Evolutionary conservation across 2,329 filamentous ascomycete species (phyloP).

Genomic region (Stagonosporopsis cucurbitacearum): DNA sequence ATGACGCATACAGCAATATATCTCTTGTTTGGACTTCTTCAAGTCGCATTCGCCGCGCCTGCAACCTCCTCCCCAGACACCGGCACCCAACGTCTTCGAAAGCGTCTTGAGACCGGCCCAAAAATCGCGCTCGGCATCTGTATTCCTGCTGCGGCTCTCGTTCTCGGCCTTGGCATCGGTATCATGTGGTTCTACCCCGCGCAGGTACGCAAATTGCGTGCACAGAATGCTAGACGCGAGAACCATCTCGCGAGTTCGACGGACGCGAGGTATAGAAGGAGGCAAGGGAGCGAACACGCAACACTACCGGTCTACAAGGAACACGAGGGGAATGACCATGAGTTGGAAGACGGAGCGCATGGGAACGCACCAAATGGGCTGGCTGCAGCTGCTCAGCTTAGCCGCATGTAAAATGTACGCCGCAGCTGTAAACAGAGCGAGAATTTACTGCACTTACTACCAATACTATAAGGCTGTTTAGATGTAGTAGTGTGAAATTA

Average conservation of each 20-base stretch:
- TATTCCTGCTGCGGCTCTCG: constrained; percentile 11
- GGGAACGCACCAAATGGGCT: not conserved
- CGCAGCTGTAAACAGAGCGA: not conserved
- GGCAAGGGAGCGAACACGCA: not conserved
- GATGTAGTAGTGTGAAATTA: too few species aligned
- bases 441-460: not conserved
- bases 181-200: constrained; percentile 16
- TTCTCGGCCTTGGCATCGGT: constrained; percentile 10
- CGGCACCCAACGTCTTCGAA: constrained; percentile 4
- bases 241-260: not conserved
- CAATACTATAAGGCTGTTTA: too few species aligned
- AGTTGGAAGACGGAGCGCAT: not conserved
- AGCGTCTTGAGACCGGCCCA: constrained; percentile 13
- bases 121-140: constrained; percentile 21
- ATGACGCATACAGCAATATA: not conserved
- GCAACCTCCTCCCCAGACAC: not conserved
- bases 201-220: constrained; percentile 14
- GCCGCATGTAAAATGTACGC: not conserved
- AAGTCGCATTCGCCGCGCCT: constrained; percentile 1
- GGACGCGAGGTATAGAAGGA: not conserved
- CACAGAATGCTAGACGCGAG: constrained; percentile 6
- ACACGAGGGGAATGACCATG: not conserved
- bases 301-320: constrained; percentile 2
- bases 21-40: constrained; percentile 8
- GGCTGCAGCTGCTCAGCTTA: not conserved